phyloP scores from a whole-genome alignment of 1,139 yeast genomes.

The Arxiozyma heterogenica region DNA sequence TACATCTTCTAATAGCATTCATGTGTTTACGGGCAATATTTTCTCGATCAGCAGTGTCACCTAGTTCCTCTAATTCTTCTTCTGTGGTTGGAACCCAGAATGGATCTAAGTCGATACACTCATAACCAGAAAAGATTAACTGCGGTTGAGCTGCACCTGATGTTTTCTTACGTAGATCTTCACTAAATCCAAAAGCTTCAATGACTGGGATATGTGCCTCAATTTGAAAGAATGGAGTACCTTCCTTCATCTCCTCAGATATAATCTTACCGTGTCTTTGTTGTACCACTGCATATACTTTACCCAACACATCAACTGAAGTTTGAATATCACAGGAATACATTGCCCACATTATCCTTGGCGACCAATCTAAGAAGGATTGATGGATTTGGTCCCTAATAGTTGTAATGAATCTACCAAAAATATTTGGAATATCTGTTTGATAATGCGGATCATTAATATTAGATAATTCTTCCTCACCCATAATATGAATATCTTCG shows the following conservation, averaged over 20 bases:
- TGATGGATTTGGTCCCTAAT: conserved; percentile 67
- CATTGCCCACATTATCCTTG: conserved; percentile 84
- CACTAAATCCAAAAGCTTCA: conserved; percentile 95
- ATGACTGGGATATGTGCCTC: conserved; percentile 83
- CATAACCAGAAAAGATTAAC: conserved; percentile 81
- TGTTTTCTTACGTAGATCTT: conserved; percentile 84
- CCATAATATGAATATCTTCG: conserved; percentile 33
- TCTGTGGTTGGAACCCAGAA: conserved; percentile 99
- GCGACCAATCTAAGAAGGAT: conserved; percentile 69
- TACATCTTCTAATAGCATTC: conserved; percentile 71
- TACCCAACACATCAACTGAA: conserved; percentile 85
- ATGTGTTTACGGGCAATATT: conserved; percentile 82
- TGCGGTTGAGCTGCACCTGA: conserved; percentile 98
- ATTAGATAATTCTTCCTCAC: conserved; percentile 30
- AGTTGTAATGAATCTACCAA: conserved; percentile 66
- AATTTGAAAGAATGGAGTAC: conserved; percentile 90
- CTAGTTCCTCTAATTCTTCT: conserved; percentile 88
- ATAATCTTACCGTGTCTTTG: conserved; percentile 76
- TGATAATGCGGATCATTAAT: conserved; percentile 29
- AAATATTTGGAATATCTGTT: conserved; percentile 33
- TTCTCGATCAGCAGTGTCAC: conserved; percentile 87
- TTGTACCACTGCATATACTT: conserved; percentile 90
- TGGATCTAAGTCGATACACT: conserved; percentile 82
- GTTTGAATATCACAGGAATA: conserved; percentile 95
- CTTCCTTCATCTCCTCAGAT: conserved; percentile 94